These are phyloP conservation scores for Colletotrichum echinochloae DNA, from an alignment of 2,329 filamentous ascomycete species.

Conservation along the genomic window DNA sequence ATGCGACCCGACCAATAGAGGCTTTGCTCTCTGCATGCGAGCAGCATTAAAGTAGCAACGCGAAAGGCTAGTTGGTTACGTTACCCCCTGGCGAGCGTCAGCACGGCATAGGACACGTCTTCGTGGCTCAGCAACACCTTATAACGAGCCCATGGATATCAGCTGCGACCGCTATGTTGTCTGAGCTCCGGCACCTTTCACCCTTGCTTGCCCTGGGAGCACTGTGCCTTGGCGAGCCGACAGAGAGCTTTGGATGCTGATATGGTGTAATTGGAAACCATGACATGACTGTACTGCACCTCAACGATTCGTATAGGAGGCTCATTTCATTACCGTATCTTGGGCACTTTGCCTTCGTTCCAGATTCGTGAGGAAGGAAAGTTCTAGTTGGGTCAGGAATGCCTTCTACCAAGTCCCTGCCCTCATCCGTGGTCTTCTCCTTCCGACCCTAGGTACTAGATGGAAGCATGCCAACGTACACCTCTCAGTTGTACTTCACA, in stretches of 20 bases:
- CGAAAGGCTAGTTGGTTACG: background rate
- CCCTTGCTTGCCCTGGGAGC: background rate
- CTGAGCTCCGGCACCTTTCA: too few species aligned
- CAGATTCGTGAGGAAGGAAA: background rate
- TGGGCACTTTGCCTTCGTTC: background rate
- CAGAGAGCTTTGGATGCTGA: background rate
- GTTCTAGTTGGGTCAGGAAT: background rate
- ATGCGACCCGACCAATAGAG: conserved; percentile 12
- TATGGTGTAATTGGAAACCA: background rate
- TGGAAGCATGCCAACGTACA: background rate
- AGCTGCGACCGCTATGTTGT: too few species aligned
- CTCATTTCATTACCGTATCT: background rate
- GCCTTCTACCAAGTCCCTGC: background rate
- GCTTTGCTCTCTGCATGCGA: background rate
- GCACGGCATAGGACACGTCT: background rate
- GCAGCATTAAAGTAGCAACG: background rate
- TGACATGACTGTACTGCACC: background rate
- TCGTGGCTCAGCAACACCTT: background rate
- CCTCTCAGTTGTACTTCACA: background rate
- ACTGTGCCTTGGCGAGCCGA: too few species aligned
- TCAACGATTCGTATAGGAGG: background rate
- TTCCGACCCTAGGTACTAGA: background rate
- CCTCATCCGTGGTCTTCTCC: background rate
- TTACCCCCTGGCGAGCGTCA: background rate
- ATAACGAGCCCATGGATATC: too few species aligned